A percentile compares a stretch with the other conserved stretches of the same genome.
These are phyloP conservation scores for Pezicula neosporulosa DNA, from an alignment of 2,329 filamentous ascomycete genomes.

Conservation along the genomic window DNA sequence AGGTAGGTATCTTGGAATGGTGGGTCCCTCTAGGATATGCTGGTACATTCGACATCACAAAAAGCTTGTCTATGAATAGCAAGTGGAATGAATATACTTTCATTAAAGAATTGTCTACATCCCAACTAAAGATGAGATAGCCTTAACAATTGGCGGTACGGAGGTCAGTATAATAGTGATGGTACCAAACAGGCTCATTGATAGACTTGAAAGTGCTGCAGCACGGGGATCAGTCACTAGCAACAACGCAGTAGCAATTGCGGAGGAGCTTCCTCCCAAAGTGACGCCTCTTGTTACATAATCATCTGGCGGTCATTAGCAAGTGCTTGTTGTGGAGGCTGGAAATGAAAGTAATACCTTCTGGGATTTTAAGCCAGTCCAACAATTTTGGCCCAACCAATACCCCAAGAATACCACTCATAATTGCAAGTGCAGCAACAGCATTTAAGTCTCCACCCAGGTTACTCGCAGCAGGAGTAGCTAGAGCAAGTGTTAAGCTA, in stretches of 20 bases:
- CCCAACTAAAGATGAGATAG: conserved; percentile 45
- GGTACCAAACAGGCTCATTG: conserved; percentile 59
- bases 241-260: conserved; percentile 55
- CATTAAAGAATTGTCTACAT: conserved; percentile 22
- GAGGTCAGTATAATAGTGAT: conserved; percentile 56
- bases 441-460: conserved; percentile 54
- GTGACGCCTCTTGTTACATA: conserved; percentile 62
- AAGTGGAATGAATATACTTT: conserved; percentile 2
- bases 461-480: conserved; percentile 52
- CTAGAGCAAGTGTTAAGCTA: conserved; percentile 57
- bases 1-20: conserved; percentile 4
- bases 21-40: conserved; percentile 5
- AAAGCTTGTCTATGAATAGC: conserved; percentile 9
- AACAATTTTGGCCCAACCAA: conserved; percentile 50
- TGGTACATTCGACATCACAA: conserved; percentile 8
- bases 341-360: conserved; percentile 34
- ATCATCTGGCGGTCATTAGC: conserved; percentile 40
- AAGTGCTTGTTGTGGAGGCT: background rate
- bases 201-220: conserved; percentile 55
- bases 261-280: conserved; percentile 57
- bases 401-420: conserved; percentile 56
- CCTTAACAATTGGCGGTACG: conserved; percentile 46
- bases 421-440: conserved; percentile 53
- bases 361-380: conserved; percentile 46
- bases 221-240: conserved; percentile 54